phyloP scores from a whole-genome alignment of 768 basidiomycete species.

The Boletus pseudopeckii region DNA sequence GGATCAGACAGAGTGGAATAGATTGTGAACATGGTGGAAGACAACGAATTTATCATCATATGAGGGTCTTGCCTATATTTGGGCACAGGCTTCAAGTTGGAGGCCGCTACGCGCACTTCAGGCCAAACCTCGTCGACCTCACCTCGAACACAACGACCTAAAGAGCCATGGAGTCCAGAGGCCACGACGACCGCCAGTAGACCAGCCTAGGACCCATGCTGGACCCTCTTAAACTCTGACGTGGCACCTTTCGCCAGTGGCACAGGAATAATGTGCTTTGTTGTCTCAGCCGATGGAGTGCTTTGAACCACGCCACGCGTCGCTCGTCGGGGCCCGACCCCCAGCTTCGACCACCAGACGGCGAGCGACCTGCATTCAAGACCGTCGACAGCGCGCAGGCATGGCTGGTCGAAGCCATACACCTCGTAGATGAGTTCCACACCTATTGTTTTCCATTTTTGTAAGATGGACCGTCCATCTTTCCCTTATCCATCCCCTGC shows the following conservation, averaged over 20 bases:
- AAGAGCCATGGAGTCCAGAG: not conserved
- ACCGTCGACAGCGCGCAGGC: not conserved
- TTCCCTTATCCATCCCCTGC: not conserved
- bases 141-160: not conserved
- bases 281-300: not conserved
- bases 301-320: slow-evolving; percentile 1
- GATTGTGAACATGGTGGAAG: too few species aligned
- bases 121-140: not conserved
- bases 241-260: not conserved
- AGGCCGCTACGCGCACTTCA: too few species aligned
- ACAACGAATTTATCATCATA: too few species aligned
- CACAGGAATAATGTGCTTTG: not conserved
- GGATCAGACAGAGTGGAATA: slow-evolving; percentile 45
- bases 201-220: not conserved
- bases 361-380: not conserved
- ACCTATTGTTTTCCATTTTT: slow-evolving; percentile 6
- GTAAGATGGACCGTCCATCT: not conserved
- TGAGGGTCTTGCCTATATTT: too few species aligned
- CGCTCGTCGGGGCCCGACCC: not conserved
- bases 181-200: too few species aligned
- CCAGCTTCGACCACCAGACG: not conserved
- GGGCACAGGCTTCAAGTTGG: too few species aligned
- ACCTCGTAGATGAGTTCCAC: slow-evolving; percentile 3
- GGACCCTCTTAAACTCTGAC: not conserved
- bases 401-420: not conserved